Evolutionary conservation across 805 yeast species (phyloP).

Genomic region (Sugiyamaella marilandica): DNA sequence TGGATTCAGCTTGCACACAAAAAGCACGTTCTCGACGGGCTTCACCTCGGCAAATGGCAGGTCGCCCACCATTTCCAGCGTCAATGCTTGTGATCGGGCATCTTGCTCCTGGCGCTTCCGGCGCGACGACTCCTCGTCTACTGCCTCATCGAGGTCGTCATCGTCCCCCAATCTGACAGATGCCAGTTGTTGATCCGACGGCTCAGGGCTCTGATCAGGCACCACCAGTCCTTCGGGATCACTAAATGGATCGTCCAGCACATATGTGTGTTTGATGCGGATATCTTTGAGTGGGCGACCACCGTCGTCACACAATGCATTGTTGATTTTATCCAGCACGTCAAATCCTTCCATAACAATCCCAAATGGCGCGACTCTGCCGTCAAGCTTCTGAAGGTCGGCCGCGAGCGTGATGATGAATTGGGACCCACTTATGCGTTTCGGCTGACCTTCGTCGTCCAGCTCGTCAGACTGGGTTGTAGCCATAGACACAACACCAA

Average conservation of each 20-base stretch:
- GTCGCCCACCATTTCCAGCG: slow-evolving; percentile 62
- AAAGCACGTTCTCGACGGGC: slow-evolving; percentile 59
- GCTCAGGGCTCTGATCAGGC: slow-evolving; percentile 36
- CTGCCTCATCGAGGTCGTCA: slow-evolving; percentile 25
- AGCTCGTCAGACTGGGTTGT: slow-evolving; percentile 11
- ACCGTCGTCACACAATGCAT: slow-evolving; percentile 36
- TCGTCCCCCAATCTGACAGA: slow-evolving; percentile 28
- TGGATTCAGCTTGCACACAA: slow-evolving; percentile 60
- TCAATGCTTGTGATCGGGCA: slow-evolving; percentile 51
- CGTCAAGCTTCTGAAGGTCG: slow-evolving; percentile 27
- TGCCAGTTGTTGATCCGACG: slow-evolving; percentile 35
- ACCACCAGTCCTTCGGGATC: slow-evolving; percentile 32
- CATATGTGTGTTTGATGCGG: slow-evolving; percentile 46
- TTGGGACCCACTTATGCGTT: slow-evolving; percentile 33
- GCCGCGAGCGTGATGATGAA: slow-evolving; percentile 38
- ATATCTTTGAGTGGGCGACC: slow-evolving; percentile 45
- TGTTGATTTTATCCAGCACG: slow-evolving; percentile 43
- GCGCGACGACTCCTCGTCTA: slow-evolving; percentile 29
- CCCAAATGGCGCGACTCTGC: slow-evolving; percentile 40
- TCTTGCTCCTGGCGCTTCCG: slow-evolving; percentile 31
- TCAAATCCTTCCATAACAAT: slow-evolving; percentile 46
- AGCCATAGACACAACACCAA: slow-evolving; percentile 37
- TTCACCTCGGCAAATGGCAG: slow-evolving; percentile 51
- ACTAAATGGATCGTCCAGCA: slow-evolving; percentile 52
- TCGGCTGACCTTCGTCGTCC: neutral